Evolutionary conservation across 106 monocot species (phyloP).

Genomic region (Dioscorea dumetorum): DNA sequence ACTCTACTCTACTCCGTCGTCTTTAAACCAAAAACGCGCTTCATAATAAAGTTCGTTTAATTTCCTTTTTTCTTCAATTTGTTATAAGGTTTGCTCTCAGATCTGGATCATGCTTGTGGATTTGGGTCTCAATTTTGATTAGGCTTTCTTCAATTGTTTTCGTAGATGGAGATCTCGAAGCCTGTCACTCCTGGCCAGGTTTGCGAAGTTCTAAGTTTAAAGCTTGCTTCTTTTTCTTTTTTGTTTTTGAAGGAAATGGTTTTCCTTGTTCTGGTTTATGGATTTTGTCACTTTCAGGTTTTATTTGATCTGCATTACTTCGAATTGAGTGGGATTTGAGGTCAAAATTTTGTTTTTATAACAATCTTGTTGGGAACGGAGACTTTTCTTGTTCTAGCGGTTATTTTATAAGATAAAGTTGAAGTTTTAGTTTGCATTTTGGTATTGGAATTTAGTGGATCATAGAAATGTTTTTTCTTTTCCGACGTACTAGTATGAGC

Average conservation of each 20-base stretch:
- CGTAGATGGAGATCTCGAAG: conserved; percentile 35
- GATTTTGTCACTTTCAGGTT: no score
- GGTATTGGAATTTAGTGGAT: no score
- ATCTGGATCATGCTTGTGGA: not conserved
- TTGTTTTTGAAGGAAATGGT: not conserved
- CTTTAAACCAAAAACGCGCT: not conserved
- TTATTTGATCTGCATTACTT: not conserved
- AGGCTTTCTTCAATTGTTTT: not conserved
- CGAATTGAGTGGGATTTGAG: not conserved
- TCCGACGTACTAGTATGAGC: no score
- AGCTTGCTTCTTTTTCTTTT: no score
- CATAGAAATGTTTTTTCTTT: no score
- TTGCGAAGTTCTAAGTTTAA: not conserved
- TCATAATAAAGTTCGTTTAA: not conserved
- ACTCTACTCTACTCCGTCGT: no score
- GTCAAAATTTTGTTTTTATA: not conserved
- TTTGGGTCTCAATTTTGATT: not conserved
- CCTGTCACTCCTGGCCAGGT: conserved; percentile 75
- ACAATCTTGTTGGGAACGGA: not conserved
- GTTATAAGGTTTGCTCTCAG: not conserved
- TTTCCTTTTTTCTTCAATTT: not conserved
- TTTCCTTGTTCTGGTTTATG: not conserved
- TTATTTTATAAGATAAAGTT: no score
- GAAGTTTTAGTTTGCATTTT: no score
- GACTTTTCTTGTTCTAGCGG: not conserved